Evolutionary conservation across 306 rosid species (phyloP).

Genomic region (Astragalus membranaceus): DNA sequence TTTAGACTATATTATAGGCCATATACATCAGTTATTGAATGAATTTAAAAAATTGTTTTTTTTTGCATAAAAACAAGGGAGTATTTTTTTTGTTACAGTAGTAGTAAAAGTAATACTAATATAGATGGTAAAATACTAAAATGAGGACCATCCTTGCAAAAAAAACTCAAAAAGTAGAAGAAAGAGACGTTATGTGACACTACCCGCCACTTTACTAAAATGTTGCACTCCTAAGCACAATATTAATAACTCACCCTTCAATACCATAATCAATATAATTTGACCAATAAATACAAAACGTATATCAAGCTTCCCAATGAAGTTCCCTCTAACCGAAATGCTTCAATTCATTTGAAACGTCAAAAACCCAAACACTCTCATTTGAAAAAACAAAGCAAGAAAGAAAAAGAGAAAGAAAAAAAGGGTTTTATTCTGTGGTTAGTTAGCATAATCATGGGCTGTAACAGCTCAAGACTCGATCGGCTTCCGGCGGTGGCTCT

Average conservation of each 20-base stretch:
- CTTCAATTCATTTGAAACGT: background rate
- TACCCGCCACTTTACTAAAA: slow-evolving; percentile 43
- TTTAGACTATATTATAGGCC: no score
- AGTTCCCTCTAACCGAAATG: background rate
- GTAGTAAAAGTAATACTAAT: no score
- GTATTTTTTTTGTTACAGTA: no score
- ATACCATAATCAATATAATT: background rate
- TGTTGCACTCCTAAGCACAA: background rate
- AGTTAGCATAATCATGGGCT: slow-evolving; percentile 46
- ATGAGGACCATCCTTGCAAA: background rate
- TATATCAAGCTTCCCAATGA: slow-evolving; percentile 2
- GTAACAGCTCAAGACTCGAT: slow-evolving; percentile 59
- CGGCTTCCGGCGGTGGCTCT: slow-evolving; percentile 66
- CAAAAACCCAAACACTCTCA: background rate
- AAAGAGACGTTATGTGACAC: slow-evolving; percentile 48
- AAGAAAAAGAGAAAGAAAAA: no score
- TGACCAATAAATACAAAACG: background rate
- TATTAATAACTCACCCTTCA: background rate
- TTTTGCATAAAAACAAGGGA: no score
- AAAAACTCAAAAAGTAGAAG: background rate
- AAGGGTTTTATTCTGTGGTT: background rate
- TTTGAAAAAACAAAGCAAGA: no score
- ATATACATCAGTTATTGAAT: no score
- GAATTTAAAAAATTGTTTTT: no score
- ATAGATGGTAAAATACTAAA: background rate